phyloP scores from a whole-genome alignment of 306 rosid genomes.

The Vicia villosa region DNA sequence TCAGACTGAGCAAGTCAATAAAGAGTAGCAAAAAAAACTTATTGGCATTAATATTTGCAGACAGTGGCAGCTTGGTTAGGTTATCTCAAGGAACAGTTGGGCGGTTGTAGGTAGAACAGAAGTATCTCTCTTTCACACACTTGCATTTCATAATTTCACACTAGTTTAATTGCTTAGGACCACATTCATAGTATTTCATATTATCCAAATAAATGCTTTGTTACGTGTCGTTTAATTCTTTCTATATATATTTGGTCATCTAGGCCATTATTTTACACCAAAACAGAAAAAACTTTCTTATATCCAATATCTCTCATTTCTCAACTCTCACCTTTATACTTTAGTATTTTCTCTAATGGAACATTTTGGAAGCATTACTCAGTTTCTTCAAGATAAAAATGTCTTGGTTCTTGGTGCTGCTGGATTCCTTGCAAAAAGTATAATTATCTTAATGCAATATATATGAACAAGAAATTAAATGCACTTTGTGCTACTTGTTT shows the following conservation, averaged over 20 bases:
- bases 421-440: constrained; percentile 77
- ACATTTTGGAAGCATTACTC: constrained; percentile 35
- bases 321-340: not conserved
- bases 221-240: not conserved
- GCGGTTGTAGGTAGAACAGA: not conserved
- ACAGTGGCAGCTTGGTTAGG: not conserved
- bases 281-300: not conserved
- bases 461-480: not conserved
- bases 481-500: not conserved
- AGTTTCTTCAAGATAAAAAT: constrained; percentile 52
- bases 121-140: not conserved
- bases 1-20: not conserved
- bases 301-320: not conserved
- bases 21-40: not conserved
- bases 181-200: not conserved
- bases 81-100: not conserved
- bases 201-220: constrained; percentile 14
- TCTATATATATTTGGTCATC: constrained; percentile 6
- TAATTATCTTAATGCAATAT: not conserved
- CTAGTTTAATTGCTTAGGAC: not conserved
- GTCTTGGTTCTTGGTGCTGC: constrained; percentile 67
- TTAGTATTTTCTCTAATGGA: constrained; percentile 36
- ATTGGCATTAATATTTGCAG: not conserved
- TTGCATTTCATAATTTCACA: not conserved
- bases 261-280: not conserved